Evolutionary conservation across 139 green algal genomes (phyloP).

Genomic region (Marvania coccoides): DNA sequence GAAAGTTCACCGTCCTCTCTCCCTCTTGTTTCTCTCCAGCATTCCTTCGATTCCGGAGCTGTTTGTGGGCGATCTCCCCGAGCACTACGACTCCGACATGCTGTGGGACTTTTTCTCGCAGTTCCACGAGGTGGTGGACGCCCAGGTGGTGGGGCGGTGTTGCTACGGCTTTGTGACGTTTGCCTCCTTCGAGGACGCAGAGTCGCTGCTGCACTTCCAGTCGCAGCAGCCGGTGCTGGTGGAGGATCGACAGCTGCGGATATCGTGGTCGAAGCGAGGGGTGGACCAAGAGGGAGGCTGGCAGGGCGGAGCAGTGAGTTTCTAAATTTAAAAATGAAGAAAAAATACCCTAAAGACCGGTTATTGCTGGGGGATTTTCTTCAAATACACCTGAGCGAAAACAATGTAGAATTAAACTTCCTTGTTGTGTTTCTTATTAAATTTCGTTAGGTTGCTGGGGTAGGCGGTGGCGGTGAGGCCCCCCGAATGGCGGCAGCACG

Average conservation of each 20-base stretch:
- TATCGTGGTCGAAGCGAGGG: conserved; percentile 28
- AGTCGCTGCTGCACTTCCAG: conserved; percentile 13
- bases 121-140: conserved; percentile 6
- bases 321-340: too few relatives aligned
- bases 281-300: background rate
- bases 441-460: background rate
- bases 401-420: too few relatives aligned
- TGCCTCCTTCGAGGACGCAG: conserved; percentile 7
- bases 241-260: conserved; percentile 20
- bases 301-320: background rate
- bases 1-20: too few relatives aligned
- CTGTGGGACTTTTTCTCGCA: conserved; percentile 28
- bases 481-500: background rate
- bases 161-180: conserved; percentile 52
- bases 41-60: conserved; percentile 9
- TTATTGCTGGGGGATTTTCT: too few relatives aligned
- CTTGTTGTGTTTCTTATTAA: too few relatives aligned
- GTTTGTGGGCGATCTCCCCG: conserved; percentile 51
- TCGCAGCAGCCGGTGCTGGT: conserved; percentile 15
- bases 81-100: conserved; percentile 20
- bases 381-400: too few relatives aligned
- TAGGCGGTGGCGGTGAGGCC: background rate
- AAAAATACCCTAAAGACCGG: too few relatives aligned
- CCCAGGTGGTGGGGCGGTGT: conserved; percentile 22
- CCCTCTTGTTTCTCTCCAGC: too few relatives aligned